Evolutionary conservation across 2,329 filamentous ascomycete species (phyloP), one percentile per base, ranked within the genome.

Genomic region (Microsporum audouinii): DNA sequence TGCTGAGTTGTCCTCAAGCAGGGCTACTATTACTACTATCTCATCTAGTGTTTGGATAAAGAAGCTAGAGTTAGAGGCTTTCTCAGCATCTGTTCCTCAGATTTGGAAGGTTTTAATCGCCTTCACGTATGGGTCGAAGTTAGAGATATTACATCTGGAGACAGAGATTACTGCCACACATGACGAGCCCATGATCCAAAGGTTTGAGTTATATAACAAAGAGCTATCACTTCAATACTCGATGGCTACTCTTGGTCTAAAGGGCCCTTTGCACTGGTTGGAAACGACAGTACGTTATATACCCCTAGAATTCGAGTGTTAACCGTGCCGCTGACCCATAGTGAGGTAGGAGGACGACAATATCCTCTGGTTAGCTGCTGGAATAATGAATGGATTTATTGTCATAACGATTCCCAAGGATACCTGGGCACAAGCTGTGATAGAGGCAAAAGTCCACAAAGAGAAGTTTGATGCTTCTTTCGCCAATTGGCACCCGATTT

Each of bases 1-100:
- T 31, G 65, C 69, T 3, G 65, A 63, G 14, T 64, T 68, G 1
- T 38, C 75, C 10, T 67, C 65, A 33, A 65, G 64, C 0, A 68
- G 67, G 45, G 55, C 64, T 2, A 67, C 68, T n/a, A 62, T 70
- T 31, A 65, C 67, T 3, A 65, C 67, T 17, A 63, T 75, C 31
- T 66, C 69, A 1, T 72, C 69, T 62, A 72, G 72, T 0, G 70
- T 69, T 5, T 76, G 73, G 74, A 3, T 59, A 53, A 68, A n/a
- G 58, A 39, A 36, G 14, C 31, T 17, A 17, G 31, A 10, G n/a
- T 14, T 17, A 10, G 51, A 17, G 3, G 14, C n/a, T n/a, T 8
- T 2, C 8, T 12, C n/a, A 23, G 5, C 29, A 17, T 33, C 31
- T 5, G 51, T 10, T 17, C 6, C 6, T 10, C 27, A 34, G n/a